Evolutionary conservation across 2,329 filamentous ascomycete species (phyloP), one percentile per base, ranked within the genome.

Genomic region (Elsinoe ampelina): DNA sequence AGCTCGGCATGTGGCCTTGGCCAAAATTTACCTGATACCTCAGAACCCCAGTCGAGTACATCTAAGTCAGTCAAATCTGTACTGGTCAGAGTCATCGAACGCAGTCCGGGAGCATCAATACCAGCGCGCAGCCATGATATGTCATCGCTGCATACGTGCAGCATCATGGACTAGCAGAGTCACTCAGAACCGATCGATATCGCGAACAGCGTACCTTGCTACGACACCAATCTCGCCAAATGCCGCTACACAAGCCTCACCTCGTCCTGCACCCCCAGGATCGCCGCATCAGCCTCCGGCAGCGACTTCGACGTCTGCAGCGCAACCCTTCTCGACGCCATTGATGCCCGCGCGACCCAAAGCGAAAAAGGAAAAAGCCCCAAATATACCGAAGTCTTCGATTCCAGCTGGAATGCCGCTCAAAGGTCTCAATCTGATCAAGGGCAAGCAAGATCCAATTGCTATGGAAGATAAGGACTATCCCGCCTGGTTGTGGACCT

Each of bases 401-500:
- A 84, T 86, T 63, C 74, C 78, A 2, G 81, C 83, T 4, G 89
- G 89, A 34, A 89, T 85, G 12, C 72, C 83, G 12, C 75, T 95
- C 41, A 82, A 77, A 57, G 88, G 88, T 1, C 74, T 95, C 57
- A 92, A 89, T 71, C 92, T 86, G 71, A 72, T 84, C 66, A 93
- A 93, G 75, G 82, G 80, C 62, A 79, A 80, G 66, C 73, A 77
- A 35, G 87, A 92, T 67, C 88, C 89, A 0, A 75, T 92, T 5
- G 89, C 89, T 8, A 70, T 84, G 64, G 77, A 83, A 34, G 89
- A 95, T 63, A 76, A 82, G 19, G 86, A 87, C 60, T 95, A 95
- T 71, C 89, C 89, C 2, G 76, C 75, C 20, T 95, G 89, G 89
- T 71, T 95, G 60, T 95, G 89, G 89, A 76, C 72, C 2, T 83